phyloP scores from a whole-genome alignment of 2,329 filamentous ascomycete species.

The Celoporthe dispersa region DNA sequence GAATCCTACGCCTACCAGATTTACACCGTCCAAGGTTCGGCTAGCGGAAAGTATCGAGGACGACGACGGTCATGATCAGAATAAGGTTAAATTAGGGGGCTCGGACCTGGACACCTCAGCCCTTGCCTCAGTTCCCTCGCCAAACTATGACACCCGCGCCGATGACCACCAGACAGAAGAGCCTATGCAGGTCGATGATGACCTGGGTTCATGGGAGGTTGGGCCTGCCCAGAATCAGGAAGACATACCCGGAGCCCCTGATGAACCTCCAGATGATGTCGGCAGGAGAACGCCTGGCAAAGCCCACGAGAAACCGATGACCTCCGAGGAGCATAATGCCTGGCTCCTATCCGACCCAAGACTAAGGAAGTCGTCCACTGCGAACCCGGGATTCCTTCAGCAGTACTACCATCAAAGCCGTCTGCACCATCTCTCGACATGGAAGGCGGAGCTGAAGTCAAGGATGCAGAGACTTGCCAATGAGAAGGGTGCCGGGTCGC shows the following conservation, averaged over 20 bases:
- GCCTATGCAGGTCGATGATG: not conserved
- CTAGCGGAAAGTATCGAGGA: constrained; percentile 45
- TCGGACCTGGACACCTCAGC: not conserved
- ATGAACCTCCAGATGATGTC: constrained; percentile 15
- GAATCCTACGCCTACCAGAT: constrained; percentile 24
- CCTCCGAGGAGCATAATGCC: constrained; percentile 92
- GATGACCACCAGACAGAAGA: not conserved
- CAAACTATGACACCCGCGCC: not conserved
- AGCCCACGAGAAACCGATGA: constrained; percentile 52
- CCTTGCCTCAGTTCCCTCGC: not conserved
- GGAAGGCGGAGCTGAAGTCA: constrained; percentile 94
- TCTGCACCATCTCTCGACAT: constrained; percentile 91
- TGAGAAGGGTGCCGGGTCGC: constrained; percentile 59
- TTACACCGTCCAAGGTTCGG: constrained; percentile 26
- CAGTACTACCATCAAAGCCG: constrained; percentile 96
- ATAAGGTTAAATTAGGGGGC: not conserved
- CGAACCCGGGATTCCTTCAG: constrained; percentile 90
- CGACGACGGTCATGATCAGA: constrained; percentile 43
- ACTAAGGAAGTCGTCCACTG: constrained; percentile 85
- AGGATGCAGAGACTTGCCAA: constrained; percentile 80
- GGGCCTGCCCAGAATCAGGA: not conserved
- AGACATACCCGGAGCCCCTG: not conserved
- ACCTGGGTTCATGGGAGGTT: not conserved
- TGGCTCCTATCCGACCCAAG: constrained; percentile 81
- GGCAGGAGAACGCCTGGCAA: not conserved